A percentile compares a stretch with the other conserved stretches of the same genome.
phyloP scores from a whole-genome alignment of 2,329 filamentous ascomycete species.

The Chaetomium sp. region DNA sequence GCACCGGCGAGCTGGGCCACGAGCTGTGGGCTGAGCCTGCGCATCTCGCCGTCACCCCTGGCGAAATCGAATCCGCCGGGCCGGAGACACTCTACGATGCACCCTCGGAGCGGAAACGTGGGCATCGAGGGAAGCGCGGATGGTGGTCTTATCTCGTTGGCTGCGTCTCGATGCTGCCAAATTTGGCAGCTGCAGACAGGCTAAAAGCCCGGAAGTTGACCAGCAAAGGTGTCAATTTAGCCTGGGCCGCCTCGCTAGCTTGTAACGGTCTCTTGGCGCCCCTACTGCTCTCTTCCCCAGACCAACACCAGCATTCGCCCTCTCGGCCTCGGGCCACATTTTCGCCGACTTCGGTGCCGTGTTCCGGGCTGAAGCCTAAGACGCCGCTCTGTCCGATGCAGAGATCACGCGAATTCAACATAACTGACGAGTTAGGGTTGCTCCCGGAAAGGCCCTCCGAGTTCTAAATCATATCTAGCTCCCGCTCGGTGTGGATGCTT shows the following conservation, averaged over 20 bases:
- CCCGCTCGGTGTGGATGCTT: not conserved
- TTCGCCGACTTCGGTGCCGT: constrained; percentile 10
- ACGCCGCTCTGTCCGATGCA: not conserved
- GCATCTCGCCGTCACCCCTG: not conserved
- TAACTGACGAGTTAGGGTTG: not conserved
- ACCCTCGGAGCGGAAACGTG: constrained; percentile 11
- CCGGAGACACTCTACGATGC: constrained; percentile 23
- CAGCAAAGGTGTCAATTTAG: constrained; percentile 19
- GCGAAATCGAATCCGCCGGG: not conserved
- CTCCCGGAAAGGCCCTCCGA: not conserved
- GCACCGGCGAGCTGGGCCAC: constrained; percentile 16
- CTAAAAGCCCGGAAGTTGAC: constrained; percentile 30
- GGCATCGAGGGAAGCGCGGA: not conserved
- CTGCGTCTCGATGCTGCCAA: constrained; percentile 23
- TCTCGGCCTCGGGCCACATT: not conserved
- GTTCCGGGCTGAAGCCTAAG: not conserved
- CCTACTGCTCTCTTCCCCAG: constrained; percentile 1
- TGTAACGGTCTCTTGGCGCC: not conserved
- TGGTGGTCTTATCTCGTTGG: constrained; percentile 22
- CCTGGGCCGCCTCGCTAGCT: constrained; percentile 11
- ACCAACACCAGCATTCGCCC: not conserved
- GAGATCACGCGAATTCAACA: constrained; percentile 7
- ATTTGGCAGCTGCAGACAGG: constrained; percentile 31
- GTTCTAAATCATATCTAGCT: constrained; percentile 4
- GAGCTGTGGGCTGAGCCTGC: constrained; percentile 10